These are phyloP conservation scores for Polyporus tsugae DNA, from an alignment of 1,284 basidiomycete species.

Conservation along the genomic window DNA sequence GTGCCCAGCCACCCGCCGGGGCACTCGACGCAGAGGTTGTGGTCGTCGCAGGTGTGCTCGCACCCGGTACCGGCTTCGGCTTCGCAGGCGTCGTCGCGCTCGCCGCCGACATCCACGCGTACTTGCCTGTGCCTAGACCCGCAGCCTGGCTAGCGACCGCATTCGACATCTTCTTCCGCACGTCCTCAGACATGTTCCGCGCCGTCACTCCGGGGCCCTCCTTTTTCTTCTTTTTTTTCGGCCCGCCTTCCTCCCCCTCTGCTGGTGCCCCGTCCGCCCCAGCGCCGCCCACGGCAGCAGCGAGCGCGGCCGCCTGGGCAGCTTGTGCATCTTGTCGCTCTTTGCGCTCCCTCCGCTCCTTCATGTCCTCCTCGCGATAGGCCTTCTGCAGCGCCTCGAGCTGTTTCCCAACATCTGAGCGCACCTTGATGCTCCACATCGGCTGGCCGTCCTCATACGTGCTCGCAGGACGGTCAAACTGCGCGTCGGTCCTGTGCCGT, in stretches of 20 bases:
- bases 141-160: conserved; percentile 87
- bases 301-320: conserved; percentile 63
- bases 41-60: conserved; percentile 41
- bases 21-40: conserved; percentile 47
- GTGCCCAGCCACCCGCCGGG: conserved; percentile 59
- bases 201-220: conserved; percentile 85
- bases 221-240: conserved; percentile 86
- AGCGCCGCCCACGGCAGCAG: conserved; percentile 57
- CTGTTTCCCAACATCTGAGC: conserved; percentile 80
- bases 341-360: conserved; percentile 75
- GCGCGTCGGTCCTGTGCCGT: conserved; percentile 72
- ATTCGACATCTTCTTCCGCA: conserved; percentile 89
- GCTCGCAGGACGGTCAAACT: conserved; percentile 73
- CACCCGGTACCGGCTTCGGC: conserved; percentile 45
- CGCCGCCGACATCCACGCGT: conserved; percentile 85
- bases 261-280: conserved; percentile 44
- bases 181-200: conserved; percentile 88
- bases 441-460: conserved; percentile 70
- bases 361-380: conserved; percentile 84
- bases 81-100: conserved; percentile 55
- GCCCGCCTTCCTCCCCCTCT: conserved; percentile 55
- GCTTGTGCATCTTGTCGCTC: conserved; percentile 74
- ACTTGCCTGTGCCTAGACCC: conserved; percentile 77
- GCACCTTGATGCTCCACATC: conserved; percentile 82
- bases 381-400: conserved; percentile 75